phyloP scores from a whole-genome alignment of 768 basidiomycete species.

The Myochromella boudieri region DNA sequence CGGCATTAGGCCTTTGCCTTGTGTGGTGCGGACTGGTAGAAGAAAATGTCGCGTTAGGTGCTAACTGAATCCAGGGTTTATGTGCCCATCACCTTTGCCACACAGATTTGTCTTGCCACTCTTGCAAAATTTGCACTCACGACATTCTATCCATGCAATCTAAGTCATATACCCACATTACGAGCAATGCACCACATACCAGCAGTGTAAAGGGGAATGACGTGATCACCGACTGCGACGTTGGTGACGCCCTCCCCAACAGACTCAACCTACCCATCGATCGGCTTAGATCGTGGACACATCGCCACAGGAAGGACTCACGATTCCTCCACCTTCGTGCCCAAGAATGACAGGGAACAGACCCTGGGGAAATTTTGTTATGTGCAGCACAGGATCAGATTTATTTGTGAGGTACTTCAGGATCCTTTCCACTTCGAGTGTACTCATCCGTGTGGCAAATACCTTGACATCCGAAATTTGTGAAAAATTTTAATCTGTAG shows the following conservation, averaged over 20 bases:
- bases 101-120: slow-evolving; percentile 99
- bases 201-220: slow-evolving; percentile 94
- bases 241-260: slow-evolving; percentile 92
- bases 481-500: not conserved
- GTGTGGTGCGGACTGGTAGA: slow-evolving; percentile 78
- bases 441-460: slow-evolving; percentile 99
- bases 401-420: slow-evolving; percentile 60
- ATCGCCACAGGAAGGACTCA: slow-evolving; percentile 34
- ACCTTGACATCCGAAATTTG: no score
- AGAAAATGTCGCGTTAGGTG: not conserved
- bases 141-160: slow-evolving; percentile 60
- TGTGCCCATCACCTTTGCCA: slow-evolving; percentile 64
- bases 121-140: slow-evolving; percentile 98
- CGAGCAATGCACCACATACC: slow-evolving; percentile 42
- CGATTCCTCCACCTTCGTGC: slow-evolving; percentile 92
- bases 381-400: not conserved
- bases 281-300: slow-evolving; percentile 9
- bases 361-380: slow-evolving; percentile 52
- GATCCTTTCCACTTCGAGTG: slow-evolving; percentile 93
- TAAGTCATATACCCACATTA: not conserved
- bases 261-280: slow-evolving; percentile 78
- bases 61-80: not conserved
- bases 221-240: slow-evolving; percentile 85
- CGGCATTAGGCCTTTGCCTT: slow-evolving; percentile 95
- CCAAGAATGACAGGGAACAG: slow-evolving; percentile 92